Percentiles rank a stretch among this genome's conserved stretches.
Conservation (phyloP, 257 asterid species). For the Ajuga chamaepitys region DNA sequence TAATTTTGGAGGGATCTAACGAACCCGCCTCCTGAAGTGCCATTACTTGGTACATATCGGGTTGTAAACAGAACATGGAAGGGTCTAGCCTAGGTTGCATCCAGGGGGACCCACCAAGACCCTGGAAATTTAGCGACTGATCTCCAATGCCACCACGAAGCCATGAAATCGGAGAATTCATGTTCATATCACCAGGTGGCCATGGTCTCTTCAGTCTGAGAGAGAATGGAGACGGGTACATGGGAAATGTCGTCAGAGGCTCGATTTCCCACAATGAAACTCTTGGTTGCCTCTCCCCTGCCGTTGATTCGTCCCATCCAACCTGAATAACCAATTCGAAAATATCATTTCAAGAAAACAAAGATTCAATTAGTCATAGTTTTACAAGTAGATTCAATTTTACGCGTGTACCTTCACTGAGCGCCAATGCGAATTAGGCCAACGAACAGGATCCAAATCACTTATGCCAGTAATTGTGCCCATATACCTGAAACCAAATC, state of each 20-base stretch:
- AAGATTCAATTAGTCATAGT: background rate
- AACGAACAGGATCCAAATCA: slow-evolving; percentile 83
- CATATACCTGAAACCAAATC: slow-evolving; percentile 57
- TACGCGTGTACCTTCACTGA: slow-evolving; percentile 61
- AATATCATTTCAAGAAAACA: background rate
- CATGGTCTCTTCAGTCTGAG: slow-evolving; percentile 86
- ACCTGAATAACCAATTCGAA: slow-evolving; percentile 41
- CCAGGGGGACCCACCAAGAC: slow-evolving; percentile 58
- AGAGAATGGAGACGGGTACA: slow-evolving; percentile 90
- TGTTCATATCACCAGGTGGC: slow-evolving; percentile 68
- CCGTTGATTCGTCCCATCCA: slow-evolving; percentile 98
- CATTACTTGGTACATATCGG: slow-evolving; percentile 77
- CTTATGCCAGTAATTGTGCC: slow-evolving; percentile 83
- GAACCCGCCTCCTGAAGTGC: slow-evolving; percentile 50
- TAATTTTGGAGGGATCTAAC: slow-evolving; percentile 51
- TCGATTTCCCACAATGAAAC: slow-evolving; percentile 95
- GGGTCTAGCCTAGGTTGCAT: slow-evolving; percentile 75
- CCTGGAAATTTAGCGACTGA: slow-evolving; percentile 67
- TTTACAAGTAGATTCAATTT: background rate
- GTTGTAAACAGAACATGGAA: slow-evolving; percentile 63
- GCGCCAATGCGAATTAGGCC: slow-evolving; percentile 97
- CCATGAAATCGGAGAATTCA: slow-evolving; percentile 63
- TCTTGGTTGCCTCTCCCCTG: slow-evolving; percentile 93
- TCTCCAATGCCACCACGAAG: slow-evolving; percentile 63
- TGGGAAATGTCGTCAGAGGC: slow-evolving; percentile 80